Percentiles rank a stretch among this genome's conserved stretches.
Conservation (phyloP, 805 yeast genomes). For the Teunomyces lycoperdinae region DNA sequence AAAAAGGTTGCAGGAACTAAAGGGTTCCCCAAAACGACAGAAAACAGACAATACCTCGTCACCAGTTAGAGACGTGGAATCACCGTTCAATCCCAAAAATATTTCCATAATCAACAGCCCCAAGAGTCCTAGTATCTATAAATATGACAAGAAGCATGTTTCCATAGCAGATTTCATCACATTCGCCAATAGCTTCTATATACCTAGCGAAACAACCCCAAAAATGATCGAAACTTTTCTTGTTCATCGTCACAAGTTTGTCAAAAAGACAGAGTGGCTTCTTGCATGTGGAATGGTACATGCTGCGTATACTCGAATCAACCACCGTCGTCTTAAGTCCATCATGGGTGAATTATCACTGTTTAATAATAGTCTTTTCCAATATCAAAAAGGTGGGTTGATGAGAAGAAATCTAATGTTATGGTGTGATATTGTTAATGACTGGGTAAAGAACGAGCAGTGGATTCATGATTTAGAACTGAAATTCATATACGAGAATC, state of each 20-base stretch:
- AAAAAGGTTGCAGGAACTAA: constrained; percentile 29
- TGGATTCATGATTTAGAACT: constrained; percentile 61
- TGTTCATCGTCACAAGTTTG: constrained; percentile 48
- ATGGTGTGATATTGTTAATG: constrained; percentile 54
- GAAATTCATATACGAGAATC: constrained; percentile 36
- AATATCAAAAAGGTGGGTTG: constrained; percentile 52
- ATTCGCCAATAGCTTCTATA: constrained; percentile 61
- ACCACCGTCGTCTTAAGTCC: constrained; percentile 42
- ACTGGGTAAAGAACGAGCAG: constrained; percentile 51
- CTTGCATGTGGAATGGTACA: constrained; percentile 65
- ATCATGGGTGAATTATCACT: constrained; percentile 50
- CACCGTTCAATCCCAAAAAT: constrained; percentile 26
- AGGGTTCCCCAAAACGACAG: constrained; percentile 7
- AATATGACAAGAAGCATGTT: constrained; percentile 22
- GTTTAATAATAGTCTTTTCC: constrained; percentile 50
- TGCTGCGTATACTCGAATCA: constrained; percentile 55
- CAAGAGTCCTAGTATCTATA: constrained; percentile 9
- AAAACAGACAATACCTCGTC: background rate
- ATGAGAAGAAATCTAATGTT: constrained; percentile 47
- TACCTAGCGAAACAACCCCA: constrained; percentile 53
- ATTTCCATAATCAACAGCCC: constrained; percentile 6
- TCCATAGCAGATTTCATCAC: constrained; percentile 35
- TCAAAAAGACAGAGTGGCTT: constrained; percentile 62
- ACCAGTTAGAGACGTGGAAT: constrained; percentile 18
- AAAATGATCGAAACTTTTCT: constrained; percentile 50